Evolutionary conservation across 2,329 filamentous ascomycete species (phyloP).

Genomic region (Clarireedia hainanense): DNA sequence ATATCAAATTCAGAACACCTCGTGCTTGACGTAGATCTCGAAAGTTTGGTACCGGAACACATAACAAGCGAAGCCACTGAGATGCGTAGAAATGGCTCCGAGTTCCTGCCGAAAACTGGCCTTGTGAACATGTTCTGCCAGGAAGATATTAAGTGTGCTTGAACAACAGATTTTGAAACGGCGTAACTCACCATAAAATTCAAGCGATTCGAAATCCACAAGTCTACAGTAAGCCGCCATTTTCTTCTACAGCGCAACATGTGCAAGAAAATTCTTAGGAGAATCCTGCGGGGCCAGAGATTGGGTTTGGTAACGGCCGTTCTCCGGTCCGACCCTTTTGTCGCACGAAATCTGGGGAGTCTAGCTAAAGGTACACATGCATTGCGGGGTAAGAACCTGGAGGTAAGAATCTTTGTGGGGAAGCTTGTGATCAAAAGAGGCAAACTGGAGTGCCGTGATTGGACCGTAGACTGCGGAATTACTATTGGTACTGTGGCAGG

Average conservation of each 20-base stretch:
- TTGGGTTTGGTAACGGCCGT: constrained; percentile 9
- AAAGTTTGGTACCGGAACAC: constrained; percentile 3
- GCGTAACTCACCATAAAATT: too few species aligned
- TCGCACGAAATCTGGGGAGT: neutral
- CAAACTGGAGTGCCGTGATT: constrained; percentile 2
- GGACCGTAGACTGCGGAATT: neutral
- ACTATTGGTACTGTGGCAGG: neutral
- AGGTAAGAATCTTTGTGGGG: constrained; percentile 5
- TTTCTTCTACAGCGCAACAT: neutral
- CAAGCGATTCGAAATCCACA: too few species aligned
- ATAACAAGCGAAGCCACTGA: constrained; percentile 6
- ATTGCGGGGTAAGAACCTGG: constrained; percentile 3
- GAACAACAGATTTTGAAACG: neutral
- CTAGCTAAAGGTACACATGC: neutral
- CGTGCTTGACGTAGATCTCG: neutral
- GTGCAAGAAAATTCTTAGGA: neutral
- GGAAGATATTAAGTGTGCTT: neutral
- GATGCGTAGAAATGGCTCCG: neutral
- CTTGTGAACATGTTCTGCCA: constrained; percentile 6
- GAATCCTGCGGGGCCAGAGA: neutral
- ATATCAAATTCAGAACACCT: constrained; percentile 2
- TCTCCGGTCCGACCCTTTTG: constrained; percentile 6
- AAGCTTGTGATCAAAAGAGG: constrained; percentile 8
- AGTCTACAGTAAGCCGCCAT: neutral
- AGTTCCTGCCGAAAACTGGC: constrained; percentile 8